Conservation (phyloP, 805 yeast species). For the Kodamaea nitidulidarum region DNA sequence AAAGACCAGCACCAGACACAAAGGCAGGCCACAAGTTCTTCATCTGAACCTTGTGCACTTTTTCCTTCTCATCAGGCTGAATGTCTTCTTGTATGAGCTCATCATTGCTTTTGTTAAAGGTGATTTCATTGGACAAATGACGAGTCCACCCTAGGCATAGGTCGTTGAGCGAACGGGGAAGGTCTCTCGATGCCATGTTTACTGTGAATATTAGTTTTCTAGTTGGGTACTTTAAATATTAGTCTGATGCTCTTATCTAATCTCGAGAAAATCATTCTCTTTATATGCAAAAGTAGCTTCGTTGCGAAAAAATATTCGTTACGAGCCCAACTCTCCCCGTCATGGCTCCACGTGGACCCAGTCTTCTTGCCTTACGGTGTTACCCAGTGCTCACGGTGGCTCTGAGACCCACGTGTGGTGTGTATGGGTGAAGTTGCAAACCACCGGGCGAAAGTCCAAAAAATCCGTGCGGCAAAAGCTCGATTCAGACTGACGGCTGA, state of each 20-base stretch:
- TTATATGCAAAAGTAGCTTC: neutral
- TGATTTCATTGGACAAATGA: constrained; percentile 41
- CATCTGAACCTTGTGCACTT: constrained; percentile 15
- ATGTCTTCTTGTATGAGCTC: constrained; percentile 15
- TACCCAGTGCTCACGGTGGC: too few relatives aligned
- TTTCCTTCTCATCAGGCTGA: constrained; percentile 20
- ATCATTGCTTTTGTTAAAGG: constrained; percentile 27
- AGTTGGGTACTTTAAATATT: neutral
- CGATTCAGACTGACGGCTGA: too few relatives aligned
- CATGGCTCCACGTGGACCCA: constrained; percentile 1
- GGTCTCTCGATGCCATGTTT: constrained; percentile 39
- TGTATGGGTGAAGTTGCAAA: too few relatives aligned
- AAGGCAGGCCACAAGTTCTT: constrained; percentile 30
- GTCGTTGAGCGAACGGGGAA: constrained; percentile 41
- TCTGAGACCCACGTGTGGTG: too few relatives aligned
- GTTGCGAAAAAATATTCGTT: neutral
- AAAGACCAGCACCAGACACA: constrained; percentile 82
- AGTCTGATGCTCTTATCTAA: too few relatives aligned
- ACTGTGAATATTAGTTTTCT: neutral
- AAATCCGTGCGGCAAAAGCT: too few relatives aligned
- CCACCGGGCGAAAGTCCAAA: too few relatives aligned
- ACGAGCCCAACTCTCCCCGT: too few relatives aligned
- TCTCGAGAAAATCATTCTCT: neutral
- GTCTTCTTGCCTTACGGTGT: too few relatives aligned
- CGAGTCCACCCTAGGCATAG: constrained; percentile 40